Conservation (phyloP, 768 basidiomycete species). For the Podaxis carcinomalis region DNA sequence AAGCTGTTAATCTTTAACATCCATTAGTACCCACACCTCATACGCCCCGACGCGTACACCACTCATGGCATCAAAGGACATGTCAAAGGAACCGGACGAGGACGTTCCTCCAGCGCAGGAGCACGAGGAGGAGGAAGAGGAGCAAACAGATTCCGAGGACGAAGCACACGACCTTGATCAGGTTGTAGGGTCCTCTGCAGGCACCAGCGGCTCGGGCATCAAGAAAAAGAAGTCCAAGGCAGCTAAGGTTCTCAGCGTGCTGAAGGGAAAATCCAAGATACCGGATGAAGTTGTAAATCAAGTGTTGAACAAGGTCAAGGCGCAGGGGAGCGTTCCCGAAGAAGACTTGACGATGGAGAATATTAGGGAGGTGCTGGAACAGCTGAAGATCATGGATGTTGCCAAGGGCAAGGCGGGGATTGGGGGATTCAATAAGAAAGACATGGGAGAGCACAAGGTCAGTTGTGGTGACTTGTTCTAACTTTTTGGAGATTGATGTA, state of each 20-base stretch:
- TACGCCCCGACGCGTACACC: not conserved
- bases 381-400: constrained; percentile 81
- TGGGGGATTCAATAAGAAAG: constrained; percentile 73
- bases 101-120: not conserved
- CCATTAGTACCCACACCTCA: not conserved
- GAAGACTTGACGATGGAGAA: constrained; percentile 57
- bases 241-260: constrained; percentile 43
- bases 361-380: constrained; percentile 65
- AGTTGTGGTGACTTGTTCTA: not conserved
- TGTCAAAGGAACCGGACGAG: not conserved
- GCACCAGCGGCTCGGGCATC: constrained; percentile 1
- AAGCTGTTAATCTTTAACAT: not conserved
- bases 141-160: constrained; percentile 3
- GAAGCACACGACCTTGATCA: not conserved
- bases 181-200: constrained; percentile 15
- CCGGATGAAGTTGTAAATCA: constrained; percentile 61
- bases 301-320: constrained; percentile 63
- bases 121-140: not conserved
- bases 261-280: constrained; percentile 47
- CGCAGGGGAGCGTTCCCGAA: constrained; percentile 43
- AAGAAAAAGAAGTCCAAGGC: constrained; percentile 84
- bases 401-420: constrained; percentile 77
- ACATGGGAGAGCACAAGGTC: constrained; percentile 88
- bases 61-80: not conserved
- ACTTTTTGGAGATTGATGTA: not conserved